Base-by-base conservation (phyloP, 2,329 filamentous ascomycete genomes). In the Aspergillus viridinutans region DNA sequence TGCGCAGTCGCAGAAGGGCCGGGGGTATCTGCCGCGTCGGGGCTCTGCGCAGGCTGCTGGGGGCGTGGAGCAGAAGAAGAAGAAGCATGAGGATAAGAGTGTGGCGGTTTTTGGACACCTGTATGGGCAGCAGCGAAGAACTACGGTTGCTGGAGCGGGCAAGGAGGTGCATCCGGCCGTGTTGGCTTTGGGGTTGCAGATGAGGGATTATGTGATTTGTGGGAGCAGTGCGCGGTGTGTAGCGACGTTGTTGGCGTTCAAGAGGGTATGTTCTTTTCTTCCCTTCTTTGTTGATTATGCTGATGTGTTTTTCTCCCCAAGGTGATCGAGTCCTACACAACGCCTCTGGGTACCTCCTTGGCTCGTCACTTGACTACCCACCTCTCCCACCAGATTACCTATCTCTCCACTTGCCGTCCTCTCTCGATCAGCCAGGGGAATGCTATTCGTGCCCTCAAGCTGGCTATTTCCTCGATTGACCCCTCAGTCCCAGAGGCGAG, bases 371-470 rank as follows among this genome's bases (percentile, higher is more conserved):
- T 99, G 67, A 94, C 91, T 32, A 89, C 90, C 10, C 91, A 97
- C 74, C 85, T 99, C 58, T 94, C 92, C 68, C 90, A 92, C 40
- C 94, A 99, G 75, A 97, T 99, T 69, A 92, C 95, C 63, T 97
- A 95, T 70, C 83, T 99, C 59, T 90, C 90, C 58, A 91, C 91
- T 64, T 97, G 92, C 70, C 87, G 94, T n/a, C 92, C 94, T 35
- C 90, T 99, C 76, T 95, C 90, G 64, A 94, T 96, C 75, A 91
- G 90, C 60, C 96, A 97, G 87, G 94, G 94, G 59, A 99, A 97
- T 73, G 92, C 92, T 38, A 96, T 99, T 70, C 86, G 94, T 54
- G 93, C 92, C 82, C 83, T 99, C 51, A 99, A 99, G 79, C 85
- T 96, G 50, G 86, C 91, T 68, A 93, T 99, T 70, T 89, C 90